Evolutionary conservation across 768 basidiomycete genomes (phyloP).

Genomic region (Mycena chlorophos): DNA sequence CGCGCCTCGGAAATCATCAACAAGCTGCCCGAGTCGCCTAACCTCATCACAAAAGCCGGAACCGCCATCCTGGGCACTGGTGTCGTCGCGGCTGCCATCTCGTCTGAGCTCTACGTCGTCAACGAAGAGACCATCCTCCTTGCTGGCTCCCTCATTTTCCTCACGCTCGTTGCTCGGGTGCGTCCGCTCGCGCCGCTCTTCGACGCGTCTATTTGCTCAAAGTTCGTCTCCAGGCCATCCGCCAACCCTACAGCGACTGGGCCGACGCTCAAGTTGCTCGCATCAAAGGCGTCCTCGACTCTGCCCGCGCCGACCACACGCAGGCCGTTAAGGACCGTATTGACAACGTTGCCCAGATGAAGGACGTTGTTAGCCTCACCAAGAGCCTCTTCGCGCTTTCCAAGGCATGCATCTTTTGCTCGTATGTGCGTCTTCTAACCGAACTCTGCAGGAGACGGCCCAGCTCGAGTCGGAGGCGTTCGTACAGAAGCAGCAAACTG

Average conservation of each 20-base stretch:
- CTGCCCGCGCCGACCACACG: slow-evolving; percentile 86
- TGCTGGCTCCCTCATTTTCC: slow-evolving; percentile 79
- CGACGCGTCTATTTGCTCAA: slow-evolving; percentile 18
- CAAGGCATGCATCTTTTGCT: slow-evolving; percentile 54
- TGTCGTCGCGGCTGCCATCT: slow-evolving; percentile 87
- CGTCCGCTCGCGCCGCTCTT: slow-evolving; percentile 23
- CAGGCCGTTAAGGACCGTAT: slow-evolving; percentile 93
- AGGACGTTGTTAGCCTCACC: slow-evolving; percentile 92
- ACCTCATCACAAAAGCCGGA: slow-evolving; percentile 93
- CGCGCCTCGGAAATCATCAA: slow-evolving; percentile 90
- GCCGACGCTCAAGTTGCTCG: slow-evolving; percentile 84
- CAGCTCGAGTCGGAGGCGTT: slow-evolving; percentile 87
- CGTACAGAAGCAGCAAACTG: slow-evolving; percentile 85
- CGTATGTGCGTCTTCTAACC: neutral
- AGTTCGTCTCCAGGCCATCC: slow-evolving; percentile 52
- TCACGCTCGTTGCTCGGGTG: slow-evolving; percentile 81
- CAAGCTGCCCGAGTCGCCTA: slow-evolving; percentile 79
- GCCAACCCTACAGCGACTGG: slow-evolving; percentile 91
- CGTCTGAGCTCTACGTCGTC: slow-evolving; percentile 95
- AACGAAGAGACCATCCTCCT: slow-evolving; percentile 95
- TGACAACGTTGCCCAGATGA: slow-evolving; percentile 87
- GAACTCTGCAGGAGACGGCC: slow-evolving; percentile 75
- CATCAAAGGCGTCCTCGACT: slow-evolving; percentile 78
- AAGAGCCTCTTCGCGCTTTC: slow-evolving; percentile 88
- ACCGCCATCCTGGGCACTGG: slow-evolving; percentile 89